Evolutionary conservation across 106 monocot species (phyloP).

Genomic region (Phalaenopsis aphrodite): DNA sequence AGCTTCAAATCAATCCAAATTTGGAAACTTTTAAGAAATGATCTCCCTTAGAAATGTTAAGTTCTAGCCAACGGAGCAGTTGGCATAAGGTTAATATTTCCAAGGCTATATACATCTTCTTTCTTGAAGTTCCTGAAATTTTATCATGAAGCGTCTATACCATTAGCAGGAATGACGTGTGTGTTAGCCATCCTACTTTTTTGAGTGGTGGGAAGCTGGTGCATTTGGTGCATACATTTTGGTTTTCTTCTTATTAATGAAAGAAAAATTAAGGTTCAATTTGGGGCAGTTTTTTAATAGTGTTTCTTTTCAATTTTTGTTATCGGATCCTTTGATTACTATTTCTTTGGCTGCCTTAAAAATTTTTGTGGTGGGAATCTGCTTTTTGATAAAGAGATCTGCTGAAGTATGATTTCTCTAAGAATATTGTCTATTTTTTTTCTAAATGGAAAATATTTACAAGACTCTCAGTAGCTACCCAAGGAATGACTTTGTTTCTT

Average conservation of each 20-base stretch:
- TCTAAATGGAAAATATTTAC: too few species aligned
- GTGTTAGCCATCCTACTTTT: background rate
- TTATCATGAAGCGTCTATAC: background rate
- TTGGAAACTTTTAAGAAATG: background rate
- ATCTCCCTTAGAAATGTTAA: background rate
- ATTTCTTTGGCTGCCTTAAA: too few species aligned
- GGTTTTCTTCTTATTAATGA: background rate
- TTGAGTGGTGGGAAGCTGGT: background rate
- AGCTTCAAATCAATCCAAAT: background rate
- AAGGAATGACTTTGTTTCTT: background rate
- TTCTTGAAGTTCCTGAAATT: background rate
- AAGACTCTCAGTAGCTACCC: background rate
- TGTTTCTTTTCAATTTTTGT: too few species aligned
- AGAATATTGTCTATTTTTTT: too few species aligned
- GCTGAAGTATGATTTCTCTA: too few species aligned
- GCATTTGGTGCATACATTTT: background rate
- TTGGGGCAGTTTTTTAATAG: too few species aligned
- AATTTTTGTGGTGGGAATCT: too few species aligned
- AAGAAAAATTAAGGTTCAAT: background rate
- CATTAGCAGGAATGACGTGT: background rate
- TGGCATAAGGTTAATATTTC: background rate
- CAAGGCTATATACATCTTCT: background rate
- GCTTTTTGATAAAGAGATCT: too few species aligned
- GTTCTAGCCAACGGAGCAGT: background rate
- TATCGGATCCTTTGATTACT: too few species aligned